A percentile compares a stretch with the other conserved stretches of the same genome.
Evolutionary conservation across 1,139 yeast species (phyloP).

Genomic region (Kluyveromyces sp.): DNA sequence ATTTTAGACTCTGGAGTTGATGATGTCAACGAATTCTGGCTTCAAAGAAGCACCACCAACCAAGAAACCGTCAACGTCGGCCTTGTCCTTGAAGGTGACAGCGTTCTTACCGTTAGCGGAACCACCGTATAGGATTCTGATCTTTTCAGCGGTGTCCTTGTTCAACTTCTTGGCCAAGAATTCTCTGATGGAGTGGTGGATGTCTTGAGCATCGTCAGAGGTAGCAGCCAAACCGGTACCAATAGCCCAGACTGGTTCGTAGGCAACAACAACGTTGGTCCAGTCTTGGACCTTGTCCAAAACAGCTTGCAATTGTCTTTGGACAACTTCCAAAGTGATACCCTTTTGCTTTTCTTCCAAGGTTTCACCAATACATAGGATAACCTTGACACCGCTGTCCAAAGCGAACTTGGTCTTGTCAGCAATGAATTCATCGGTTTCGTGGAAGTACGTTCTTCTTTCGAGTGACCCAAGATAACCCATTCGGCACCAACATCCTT

Average conservation of each 20-base stretch:
- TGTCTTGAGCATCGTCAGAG: constrained; percentile 93
- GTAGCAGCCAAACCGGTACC: constrained; percentile 99
- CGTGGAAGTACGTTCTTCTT: constrained; percentile 91
- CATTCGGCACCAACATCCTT: constrained; percentile 90
- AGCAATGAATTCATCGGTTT: constrained; percentile 86
- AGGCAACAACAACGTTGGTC: constrained; percentile 89
- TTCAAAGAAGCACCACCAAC: constrained; percentile 99
- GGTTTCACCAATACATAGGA: constrained; percentile 96
- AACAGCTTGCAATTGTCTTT: constrained; percentile 88
- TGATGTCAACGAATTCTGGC: constrained; percentile 93
- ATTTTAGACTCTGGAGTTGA: constrained; percentile 76
- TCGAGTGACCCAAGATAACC: constrained; percentile 97
- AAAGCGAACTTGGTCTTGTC: constrained; percentile 91
- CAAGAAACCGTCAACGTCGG: constrained; percentile 95
- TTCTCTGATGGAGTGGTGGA: constrained; percentile 83
- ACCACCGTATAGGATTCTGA: constrained; percentile 97
- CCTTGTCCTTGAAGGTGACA: constrained; percentile 80
- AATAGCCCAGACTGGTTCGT: constrained; percentile 99
- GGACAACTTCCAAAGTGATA: constrained; percentile 76
- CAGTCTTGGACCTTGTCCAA: constrained; percentile 80
- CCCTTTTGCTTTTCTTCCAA: constrained; percentile 90
- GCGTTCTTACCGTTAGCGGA: constrained; percentile 96
- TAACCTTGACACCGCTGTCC: constrained; percentile 80
- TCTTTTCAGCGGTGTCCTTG: constrained; percentile 62
- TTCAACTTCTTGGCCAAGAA: constrained; percentile 75